A percentile compares a stretch with the other conserved stretches of the same genome.
Conservation (phyloP, 768 basidiomycete genomes). For the Lepiota subincarnata region DNA sequence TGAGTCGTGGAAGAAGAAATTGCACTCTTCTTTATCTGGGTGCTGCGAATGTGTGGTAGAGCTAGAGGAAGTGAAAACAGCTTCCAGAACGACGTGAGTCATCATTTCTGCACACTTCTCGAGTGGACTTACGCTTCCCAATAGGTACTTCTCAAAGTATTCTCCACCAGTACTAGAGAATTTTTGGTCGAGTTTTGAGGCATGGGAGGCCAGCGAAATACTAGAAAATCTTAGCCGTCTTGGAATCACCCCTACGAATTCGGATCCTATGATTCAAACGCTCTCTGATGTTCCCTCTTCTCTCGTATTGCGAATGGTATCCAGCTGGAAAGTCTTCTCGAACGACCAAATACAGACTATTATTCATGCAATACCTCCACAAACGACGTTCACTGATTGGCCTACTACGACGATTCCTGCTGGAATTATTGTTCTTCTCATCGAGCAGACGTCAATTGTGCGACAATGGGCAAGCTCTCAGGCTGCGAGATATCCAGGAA, state of each 20-base stretch:
- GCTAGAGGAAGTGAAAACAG: conserved; percentile 59
- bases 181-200: conserved; percentile 62
- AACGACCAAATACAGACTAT: conserved; percentile 43
- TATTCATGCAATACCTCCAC: conserved; percentile 35
- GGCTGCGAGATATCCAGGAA: conserved; percentile 27
- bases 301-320: conserved; percentile 57
- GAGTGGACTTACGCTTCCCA: conserved; percentile 9
- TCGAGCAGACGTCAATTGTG: conserved; percentile 44
- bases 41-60: conserved; percentile 72
- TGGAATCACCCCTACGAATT: conserved; percentile 19
- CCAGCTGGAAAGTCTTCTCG: conserved; percentile 54
- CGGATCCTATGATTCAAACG: conserved; percentile 17
- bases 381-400: conserved; percentile 41
- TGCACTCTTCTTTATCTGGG: conserved; percentile 50
- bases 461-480: conserved; percentile 60
- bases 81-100: conserved; percentile 70
- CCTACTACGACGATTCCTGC: conserved; percentile 56
- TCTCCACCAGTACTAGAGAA: conserved; percentile 38
- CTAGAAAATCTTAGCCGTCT: conserved; percentile 40
- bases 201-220: conserved; percentile 59
- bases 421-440: conserved; percentile 54
- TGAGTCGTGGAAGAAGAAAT: conserved; percentile 55
- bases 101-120: neutral
- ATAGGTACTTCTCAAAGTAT: conserved; percentile 75
- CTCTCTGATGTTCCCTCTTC: conserved; percentile 46